Conservation (phyloP, 257 asterid species). For the Knoxia roxburghii region DNA sequence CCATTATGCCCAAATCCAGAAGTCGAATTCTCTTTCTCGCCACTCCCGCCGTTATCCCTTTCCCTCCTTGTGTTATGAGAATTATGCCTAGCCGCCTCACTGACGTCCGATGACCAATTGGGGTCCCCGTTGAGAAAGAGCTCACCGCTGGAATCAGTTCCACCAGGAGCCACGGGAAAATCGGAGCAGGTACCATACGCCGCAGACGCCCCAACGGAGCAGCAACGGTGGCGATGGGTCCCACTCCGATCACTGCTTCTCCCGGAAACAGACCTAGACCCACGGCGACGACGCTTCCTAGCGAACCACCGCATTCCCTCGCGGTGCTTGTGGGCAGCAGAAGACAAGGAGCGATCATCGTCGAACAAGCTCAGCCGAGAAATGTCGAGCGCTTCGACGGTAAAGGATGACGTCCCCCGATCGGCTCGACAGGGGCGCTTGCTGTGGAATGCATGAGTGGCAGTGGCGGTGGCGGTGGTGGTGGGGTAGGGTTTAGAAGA, state of each 20-base stretch:
- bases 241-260: slow-evolving; percentile 86
- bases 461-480: not conserved
- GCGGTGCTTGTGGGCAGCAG: slow-evolving; percentile 21
- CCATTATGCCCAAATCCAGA: slow-evolving; percentile 52
- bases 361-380: slow-evolving; percentile 78
- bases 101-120: slow-evolving; percentile 91
- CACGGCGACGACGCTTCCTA: slow-evolving; percentile 70
- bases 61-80: slow-evolving; percentile 32
- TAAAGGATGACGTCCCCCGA: slow-evolving; percentile 55
- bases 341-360: slow-evolving; percentile 43
- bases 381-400: slow-evolving; percentile 79
- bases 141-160: slow-evolving; percentile 98
- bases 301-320: slow-evolving; percentile 45
- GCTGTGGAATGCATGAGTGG: slow-evolving; percentile 33
- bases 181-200: slow-evolving; percentile 91
- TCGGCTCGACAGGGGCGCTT: slow-evolving; percentile 87
- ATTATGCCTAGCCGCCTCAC: slow-evolving; percentile 53
- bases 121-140: slow-evolving; percentile 67
- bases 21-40: slow-evolving; percentile 47
- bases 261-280: slow-evolving; percentile 85
- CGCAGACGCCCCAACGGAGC: slow-evolving; percentile 81
- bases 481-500: slow-evolving; percentile 35
- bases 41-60: slow-evolving; percentile 48
- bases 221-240: slow-evolving; percentile 39
- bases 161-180: slow-evolving; percentile 72